phyloP scores from a whole-genome alignment of 2,329 filamentous ascomycete genomes.

The Neocucurbitaria cava region DNA sequence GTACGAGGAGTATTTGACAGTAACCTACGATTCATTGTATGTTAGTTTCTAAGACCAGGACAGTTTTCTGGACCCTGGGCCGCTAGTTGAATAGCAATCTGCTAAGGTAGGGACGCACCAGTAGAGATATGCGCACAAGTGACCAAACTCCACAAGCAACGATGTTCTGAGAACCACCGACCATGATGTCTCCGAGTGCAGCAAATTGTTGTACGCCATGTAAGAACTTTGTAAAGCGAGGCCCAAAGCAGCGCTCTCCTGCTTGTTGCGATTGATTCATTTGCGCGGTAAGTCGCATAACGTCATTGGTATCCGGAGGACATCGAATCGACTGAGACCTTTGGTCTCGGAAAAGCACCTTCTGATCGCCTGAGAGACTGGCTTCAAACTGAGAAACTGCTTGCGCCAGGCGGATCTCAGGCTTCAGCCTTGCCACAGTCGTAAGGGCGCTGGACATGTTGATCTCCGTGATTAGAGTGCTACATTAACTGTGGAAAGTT shows the following conservation, averaged over 20 bases:
- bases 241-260: not conserved
- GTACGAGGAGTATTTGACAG: conserved; percentile 41
- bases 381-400: conserved; percentile 52
- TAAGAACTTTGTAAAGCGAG: conserved; percentile 52
- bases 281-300: conserved; percentile 16
- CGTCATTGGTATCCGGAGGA: conserved; percentile 44
- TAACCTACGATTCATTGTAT: conserved; percentile 27
- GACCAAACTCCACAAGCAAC: conserved; percentile 57
- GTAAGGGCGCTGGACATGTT: conserved; percentile 13
- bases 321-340: conserved; percentile 20
- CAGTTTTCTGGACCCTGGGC: no score
- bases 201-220: conserved; percentile 54
- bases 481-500: not conserved
- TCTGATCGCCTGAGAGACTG: conserved; percentile 47
- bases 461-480: not conserved
- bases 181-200: conserved; percentile 51
- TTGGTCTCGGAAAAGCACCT: conserved; percentile 32
- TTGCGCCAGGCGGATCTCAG: conserved; percentile 47
- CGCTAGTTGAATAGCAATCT: no score
- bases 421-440: conserved; percentile 13
- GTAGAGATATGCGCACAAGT: conserved; percentile 51
- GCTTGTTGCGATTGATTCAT: not conserved
- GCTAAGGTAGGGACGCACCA: conserved; percentile 42
- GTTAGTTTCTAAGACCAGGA: not conserved
- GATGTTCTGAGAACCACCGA: conserved; percentile 47